Percentiles rank a stretch among this genome's conserved stretches.
Evolutionary conservation across 1,284 basidiomycete genomes (phyloP).

Genomic region (Tylopilus sp.): DNA sequence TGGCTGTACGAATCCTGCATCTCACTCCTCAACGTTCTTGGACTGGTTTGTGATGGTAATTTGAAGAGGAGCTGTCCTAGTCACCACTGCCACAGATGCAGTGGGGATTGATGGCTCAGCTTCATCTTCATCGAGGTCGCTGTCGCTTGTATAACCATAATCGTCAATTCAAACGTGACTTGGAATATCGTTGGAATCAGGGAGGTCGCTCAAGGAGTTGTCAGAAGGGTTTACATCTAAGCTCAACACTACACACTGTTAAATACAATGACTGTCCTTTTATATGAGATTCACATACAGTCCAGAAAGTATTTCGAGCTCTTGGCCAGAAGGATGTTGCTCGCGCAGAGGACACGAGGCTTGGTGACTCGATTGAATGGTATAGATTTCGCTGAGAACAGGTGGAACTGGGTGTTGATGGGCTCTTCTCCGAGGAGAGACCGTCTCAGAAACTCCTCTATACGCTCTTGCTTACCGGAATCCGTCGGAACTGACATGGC

Average conservation of each 20-base stretch:
- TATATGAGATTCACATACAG: conserved; percentile 20
- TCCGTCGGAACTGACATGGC: conserved; percentile 1
- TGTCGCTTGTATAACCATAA: conserved; percentile 41
- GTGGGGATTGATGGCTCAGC: not conserved
- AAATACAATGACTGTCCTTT: not conserved
- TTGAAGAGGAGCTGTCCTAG: not conserved
- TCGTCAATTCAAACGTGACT: conserved; percentile 20
- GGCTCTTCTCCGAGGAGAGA: conserved; percentile 39
- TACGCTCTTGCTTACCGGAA: conserved; percentile 14
- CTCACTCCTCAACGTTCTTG: conserved; percentile 25
- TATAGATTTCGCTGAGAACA: conserved; percentile 37
- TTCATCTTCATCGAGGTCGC: conserved; percentile 38
- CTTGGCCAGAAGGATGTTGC: conserved; percentile 32
- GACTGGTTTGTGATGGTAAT: not conserved
- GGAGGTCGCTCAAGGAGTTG: conserved; percentile 29
- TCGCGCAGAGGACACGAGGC: conserved; percentile 34
- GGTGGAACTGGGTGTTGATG: conserved; percentile 40
- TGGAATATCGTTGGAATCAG: conserved; percentile 23
- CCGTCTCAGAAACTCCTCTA: conserved; percentile 35
- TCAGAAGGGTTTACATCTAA: conserved; percentile 25
- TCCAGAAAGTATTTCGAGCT: conserved; percentile 36
- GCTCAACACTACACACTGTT: conserved; percentile 14
- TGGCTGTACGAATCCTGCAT: not conserved
- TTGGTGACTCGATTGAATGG: conserved; percentile 15
- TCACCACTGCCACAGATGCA: not conserved